Conservation (phyloP, 2,329 filamentous ascomycete species). For the Fusarium lyarnte region DNA sequence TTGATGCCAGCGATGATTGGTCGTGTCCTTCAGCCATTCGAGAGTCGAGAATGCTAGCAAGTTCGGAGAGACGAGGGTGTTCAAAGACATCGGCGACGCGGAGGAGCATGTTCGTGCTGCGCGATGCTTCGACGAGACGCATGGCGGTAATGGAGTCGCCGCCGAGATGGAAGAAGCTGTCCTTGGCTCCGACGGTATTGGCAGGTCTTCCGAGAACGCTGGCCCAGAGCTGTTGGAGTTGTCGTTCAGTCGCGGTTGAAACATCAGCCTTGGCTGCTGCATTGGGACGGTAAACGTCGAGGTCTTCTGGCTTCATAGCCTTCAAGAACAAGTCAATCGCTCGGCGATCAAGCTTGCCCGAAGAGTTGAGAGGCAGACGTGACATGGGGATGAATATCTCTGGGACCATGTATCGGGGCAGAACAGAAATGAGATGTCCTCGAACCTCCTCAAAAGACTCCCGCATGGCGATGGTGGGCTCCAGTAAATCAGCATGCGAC, state of each 20-base stretch:
- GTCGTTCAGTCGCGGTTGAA: not conserved
- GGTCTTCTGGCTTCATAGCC: not conserved
- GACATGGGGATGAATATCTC: not conserved
- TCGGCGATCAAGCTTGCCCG: not conserved
- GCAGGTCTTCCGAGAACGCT: not conserved
- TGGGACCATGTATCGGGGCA: not conserved
- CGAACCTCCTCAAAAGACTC: not conserved
- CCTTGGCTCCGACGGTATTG: not conserved
- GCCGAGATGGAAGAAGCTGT: not conserved
- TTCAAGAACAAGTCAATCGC: not conserved
- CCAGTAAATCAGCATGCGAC: not conserved
- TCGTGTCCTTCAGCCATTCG: not conserved
- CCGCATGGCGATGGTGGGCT: not conserved
- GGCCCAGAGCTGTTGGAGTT: not conserved
- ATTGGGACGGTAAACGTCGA: not conserved
- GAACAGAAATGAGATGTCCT: not conserved
- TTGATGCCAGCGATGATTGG: not conserved
- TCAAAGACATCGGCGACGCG: not conserved
- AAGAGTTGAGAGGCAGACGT: not conserved
- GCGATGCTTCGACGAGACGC: not conserved
- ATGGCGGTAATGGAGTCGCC: conserved; percentile 1
- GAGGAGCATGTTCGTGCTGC: not conserved
- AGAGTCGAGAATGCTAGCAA: not conserved
- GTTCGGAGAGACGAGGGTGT: not conserved
- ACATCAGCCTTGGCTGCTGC: not conserved